phyloP scores from a whole-genome alignment of 2,329 filamentous ascomycete species.

The Ophiostoma australiae region DNA sequence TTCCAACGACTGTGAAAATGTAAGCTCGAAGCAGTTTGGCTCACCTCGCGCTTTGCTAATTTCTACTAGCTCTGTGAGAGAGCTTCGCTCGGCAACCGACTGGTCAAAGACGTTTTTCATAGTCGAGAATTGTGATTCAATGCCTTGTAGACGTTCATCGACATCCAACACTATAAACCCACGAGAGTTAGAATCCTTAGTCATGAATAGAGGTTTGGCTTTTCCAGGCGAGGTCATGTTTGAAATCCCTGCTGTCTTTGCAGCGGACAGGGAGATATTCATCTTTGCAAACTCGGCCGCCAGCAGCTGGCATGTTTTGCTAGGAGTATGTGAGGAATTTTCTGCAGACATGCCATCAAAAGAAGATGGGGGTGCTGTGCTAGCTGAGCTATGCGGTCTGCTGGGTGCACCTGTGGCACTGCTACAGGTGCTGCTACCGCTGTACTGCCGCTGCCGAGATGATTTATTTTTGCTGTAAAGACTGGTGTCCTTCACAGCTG shows the following conservation, averaged over 20 bases:
- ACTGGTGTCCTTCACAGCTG: background rate
- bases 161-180: conserved; percentile 70
- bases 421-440: conserved; percentile 1
- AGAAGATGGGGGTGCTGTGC: background rate
- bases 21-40: conserved; percentile 15
- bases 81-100: conserved; percentile 62
- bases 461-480: background rate
- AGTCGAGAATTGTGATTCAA: conserved; percentile 68
- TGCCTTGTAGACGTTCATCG: conserved; percentile 66
- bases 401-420: background rate
- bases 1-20: background rate
- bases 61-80: conserved; percentile 68
- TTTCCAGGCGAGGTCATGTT: conserved; percentile 42
- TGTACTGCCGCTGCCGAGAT: background rate
- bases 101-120: conserved; percentile 69
- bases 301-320: background rate
- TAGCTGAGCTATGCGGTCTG: background rate
- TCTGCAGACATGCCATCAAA: background rate
- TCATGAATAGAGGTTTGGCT: conserved; percentile 32
- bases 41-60: conserved; percentile 70
- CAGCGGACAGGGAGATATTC: conserved; percentile 31
- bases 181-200: conserved; percentile 67
- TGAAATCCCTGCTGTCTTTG: conserved; percentile 30
- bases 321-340: background rate
- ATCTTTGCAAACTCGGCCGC: conserved; percentile 29